phyloP scores from a whole-genome alignment of 306 rosid genomes.

The Abrus precatorius region DNA sequence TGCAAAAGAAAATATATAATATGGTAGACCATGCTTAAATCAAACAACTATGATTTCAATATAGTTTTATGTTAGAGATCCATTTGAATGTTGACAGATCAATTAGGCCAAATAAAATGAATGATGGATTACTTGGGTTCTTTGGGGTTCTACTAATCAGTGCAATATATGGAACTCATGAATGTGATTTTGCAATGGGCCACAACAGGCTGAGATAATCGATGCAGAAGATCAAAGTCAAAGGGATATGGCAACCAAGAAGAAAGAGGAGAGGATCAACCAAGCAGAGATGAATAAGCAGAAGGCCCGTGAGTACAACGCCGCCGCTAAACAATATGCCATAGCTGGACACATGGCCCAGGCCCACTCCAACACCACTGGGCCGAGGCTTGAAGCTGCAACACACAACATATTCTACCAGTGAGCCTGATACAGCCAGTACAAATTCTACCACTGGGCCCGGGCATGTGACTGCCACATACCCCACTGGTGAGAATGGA shows the following conservation, averaged over 20 bases:
- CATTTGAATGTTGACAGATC: neutral
- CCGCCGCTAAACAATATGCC: conserved; percentile 35
- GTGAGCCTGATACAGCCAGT: neutral
- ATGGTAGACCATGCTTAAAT: neutral
- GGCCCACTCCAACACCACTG: neutral
- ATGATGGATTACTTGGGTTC: neutral
- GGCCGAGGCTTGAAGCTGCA: conserved; percentile 33
- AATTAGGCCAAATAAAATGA: neutral
- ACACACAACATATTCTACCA: neutral
- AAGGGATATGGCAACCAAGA: conserved; percentile 63
- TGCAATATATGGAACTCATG: neutral
- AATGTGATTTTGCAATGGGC: neutral
- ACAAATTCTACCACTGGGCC: conserved; percentile 47
- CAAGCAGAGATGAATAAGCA: conserved; percentile 69
- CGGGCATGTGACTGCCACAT: conserved; percentile 42
- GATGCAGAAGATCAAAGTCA: conserved; percentile 57
- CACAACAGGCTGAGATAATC: conserved; percentile 59
- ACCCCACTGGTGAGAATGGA: conserved; percentile 51
- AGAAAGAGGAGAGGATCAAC: conserved; percentile 53
- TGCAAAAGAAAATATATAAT: neutral
- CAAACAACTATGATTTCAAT: neutral
- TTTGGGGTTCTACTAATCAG: neutral
- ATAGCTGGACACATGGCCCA: neutral
- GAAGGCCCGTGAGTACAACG: conserved; percentile 60
- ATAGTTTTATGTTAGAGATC: neutral